Conservation (phyloP, 345 rosid genomes). For the Ailanthus altissimus region DNA sequence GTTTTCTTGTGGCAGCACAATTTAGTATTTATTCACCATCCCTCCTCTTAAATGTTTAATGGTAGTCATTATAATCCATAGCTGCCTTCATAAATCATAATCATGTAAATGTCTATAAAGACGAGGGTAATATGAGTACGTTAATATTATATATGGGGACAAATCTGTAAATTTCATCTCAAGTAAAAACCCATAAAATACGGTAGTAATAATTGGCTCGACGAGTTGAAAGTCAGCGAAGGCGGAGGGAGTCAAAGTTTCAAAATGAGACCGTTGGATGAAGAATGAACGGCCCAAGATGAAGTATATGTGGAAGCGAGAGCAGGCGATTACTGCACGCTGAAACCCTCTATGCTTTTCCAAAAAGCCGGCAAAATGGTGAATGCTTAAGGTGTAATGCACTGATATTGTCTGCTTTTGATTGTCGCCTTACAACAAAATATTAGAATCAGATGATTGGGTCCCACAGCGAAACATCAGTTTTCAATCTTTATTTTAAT, state of each 20-base stretch:
- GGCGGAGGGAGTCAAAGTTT: conserved; percentile 14
- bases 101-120: not conserved
- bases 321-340: conserved; percentile 16
- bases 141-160: not conserved
- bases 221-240: not conserved
- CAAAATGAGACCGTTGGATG: conserved; percentile 1
- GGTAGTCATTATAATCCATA: not conserved
- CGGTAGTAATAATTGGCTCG: not conserved
- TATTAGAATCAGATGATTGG: conserved; percentile 11
- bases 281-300: not conserved
- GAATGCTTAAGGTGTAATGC: conserved; percentile 8
- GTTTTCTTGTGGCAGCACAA: not conserved
- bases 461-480: not conserved
- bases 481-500: too few species aligned
- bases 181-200: too few species aligned
- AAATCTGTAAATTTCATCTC: not conserved
- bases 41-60: not conserved
- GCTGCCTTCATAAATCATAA: not conserved
- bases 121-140: not conserved
- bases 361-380: conserved; percentile 20
- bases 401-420: conserved; percentile 12
- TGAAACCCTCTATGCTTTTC: not conserved
- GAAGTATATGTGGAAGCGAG: conserved; percentile 1
- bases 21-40: conserved; percentile 2
- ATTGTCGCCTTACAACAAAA: conserved; percentile 9